Base-by-base conservation (phyloP, 2,329 filamentous ascomycete species). In the Stachybotrys elegans region DNA sequence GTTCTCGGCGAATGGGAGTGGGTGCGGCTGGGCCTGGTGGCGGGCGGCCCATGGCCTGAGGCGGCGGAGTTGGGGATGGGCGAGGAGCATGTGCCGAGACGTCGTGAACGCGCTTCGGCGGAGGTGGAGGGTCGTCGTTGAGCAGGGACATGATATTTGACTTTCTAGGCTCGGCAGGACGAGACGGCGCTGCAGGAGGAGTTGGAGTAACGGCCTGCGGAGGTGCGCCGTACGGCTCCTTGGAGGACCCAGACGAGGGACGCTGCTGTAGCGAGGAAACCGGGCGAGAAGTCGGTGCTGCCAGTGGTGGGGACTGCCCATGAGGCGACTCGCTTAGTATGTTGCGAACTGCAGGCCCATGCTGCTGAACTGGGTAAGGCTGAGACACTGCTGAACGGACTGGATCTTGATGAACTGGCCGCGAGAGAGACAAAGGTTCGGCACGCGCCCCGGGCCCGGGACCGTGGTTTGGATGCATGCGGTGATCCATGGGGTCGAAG, bases 91-190 rank as follows among this genome's bases (percentile, higher is more conserved):
- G 56, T 42, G 56, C 56, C 11, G 69, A 65, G 9, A 79, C 66
- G 43, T 79, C 76, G 32, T 49, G 63, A 22, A 79, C 63, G 23
- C 76, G 69, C 59, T 79, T 79, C n/a, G 70, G 70, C 6, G 72
- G 65, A 6, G 70, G 64, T 4, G 65, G 66, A 7, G 73, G 70
- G 43, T 83, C 80, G 48, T 83, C 78, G 51, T 82, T 82, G 4
- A 84, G 67, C 48, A 84, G 60, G 1, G 78, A 78, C 73, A 83
- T 81, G 48, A 84, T 72, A 49, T 68, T 83, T 13, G 79, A 82
- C 64, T 83, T 83, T n/a, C 75, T 70, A 38, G 65, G 64, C 51
- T 78, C 75, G 3, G 73, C 58, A 31, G 69, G 61, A 22, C 69
- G 61, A 22, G 66, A 60, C 8, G 66, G 66, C 4, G 66, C 63